Conservation (phyloP, 2,329 filamentous ascomycete genomes). For the Xylaria polymorpha region DNA sequence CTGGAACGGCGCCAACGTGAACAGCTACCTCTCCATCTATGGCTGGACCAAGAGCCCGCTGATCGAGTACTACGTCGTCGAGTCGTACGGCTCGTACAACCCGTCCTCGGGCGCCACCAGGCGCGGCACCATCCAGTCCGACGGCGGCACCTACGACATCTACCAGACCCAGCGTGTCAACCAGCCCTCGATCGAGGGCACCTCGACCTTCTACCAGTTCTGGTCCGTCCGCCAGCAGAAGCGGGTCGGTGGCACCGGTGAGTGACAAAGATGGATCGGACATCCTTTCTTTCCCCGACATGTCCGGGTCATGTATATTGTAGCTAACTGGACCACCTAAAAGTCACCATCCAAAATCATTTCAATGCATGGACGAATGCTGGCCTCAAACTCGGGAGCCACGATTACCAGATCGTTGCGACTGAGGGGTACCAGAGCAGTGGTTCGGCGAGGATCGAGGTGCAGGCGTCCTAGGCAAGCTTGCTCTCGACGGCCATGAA, state of each 20-base stretch:
- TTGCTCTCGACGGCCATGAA: not conserved
- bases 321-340: not conserved
- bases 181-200: slow-evolving; percentile 59
- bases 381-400: slow-evolving; percentile 50
- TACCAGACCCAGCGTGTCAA: slow-evolving; percentile 54
- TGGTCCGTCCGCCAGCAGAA: slow-evolving; percentile 63
- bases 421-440: slow-evolving; percentile 58
- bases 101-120: slow-evolving; percentile 47
- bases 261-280: not conserved
- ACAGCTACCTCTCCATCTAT: slow-evolving; percentile 61
- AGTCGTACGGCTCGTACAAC: slow-evolving; percentile 53
- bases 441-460: slow-evolving; percentile 56
- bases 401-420: slow-evolving; percentile 54
- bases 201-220: slow-evolving; percentile 61
- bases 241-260: slow-evolving; percentile 55
- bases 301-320: not conserved
- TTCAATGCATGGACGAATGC: slow-evolving; percentile 50
- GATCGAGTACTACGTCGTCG: slow-evolving; percentile 56
- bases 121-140: slow-evolving; percentile 49
- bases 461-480: slow-evolving; percentile 14
- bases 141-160: slow-evolving; percentile 52
- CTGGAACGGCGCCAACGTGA: slow-evolving; percentile 49
- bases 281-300: not conserved
- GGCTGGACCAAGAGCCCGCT: slow-evolving; percentile 54
- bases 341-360: slow-evolving; percentile 51